Percentiles rank a stretch among this genome's conserved stretches.
These are phyloP conservation scores for Cercospora sp. DNA, from an alignment of 2,329 filamentous ascomycete genomes.

Conservation along the genomic window DNA sequence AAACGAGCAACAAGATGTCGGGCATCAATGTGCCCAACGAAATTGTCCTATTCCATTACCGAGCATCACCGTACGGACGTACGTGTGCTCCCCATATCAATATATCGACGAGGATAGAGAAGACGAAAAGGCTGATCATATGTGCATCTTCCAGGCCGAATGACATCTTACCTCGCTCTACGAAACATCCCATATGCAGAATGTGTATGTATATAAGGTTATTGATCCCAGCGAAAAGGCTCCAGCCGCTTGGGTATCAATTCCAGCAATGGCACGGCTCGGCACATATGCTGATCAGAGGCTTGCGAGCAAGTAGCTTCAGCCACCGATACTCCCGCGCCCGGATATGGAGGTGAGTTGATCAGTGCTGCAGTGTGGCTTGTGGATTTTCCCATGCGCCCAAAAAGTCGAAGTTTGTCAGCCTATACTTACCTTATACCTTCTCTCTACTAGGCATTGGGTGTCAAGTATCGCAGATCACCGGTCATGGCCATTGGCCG, in stretches of 20 bases:
- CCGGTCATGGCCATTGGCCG: slow-evolving; percentile 66
- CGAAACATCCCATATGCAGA: slow-evolving; percentile 65
- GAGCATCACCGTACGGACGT: slow-evolving; percentile 60
- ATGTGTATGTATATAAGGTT: slow-evolving; percentile 57
- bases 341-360: slow-evolving; percentile 55
- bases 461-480: slow-evolving; percentile 67
- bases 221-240: not conserved
- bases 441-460: slow-evolving; percentile 47
- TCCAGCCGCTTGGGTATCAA: not conserved
- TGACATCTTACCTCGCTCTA: slow-evolving; percentile 68
- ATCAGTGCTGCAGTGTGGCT: not conserved
- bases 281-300: slow-evolving; percentile 12
- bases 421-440: not conserved
- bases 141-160: slow-evolving; percentile 45
- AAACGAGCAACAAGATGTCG: slow-evolving; percentile 3
- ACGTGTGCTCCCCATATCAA: not conserved
- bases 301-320: slow-evolving; percentile 46
- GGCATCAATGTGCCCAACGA: slow-evolving; percentile 37
- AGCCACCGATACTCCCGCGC: slow-evolving; percentile 66
- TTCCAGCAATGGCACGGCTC: not conserved
- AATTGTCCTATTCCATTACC: slow-evolving; percentile 68
- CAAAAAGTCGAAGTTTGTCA: not conserved
- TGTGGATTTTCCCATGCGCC: not conserved
- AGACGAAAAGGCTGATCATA: not conserved
- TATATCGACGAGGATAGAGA: not conserved